phyloP scores from a whole-genome alignment of 169 alveolate genomes.

The Plasmodium blacklocki region DNA sequence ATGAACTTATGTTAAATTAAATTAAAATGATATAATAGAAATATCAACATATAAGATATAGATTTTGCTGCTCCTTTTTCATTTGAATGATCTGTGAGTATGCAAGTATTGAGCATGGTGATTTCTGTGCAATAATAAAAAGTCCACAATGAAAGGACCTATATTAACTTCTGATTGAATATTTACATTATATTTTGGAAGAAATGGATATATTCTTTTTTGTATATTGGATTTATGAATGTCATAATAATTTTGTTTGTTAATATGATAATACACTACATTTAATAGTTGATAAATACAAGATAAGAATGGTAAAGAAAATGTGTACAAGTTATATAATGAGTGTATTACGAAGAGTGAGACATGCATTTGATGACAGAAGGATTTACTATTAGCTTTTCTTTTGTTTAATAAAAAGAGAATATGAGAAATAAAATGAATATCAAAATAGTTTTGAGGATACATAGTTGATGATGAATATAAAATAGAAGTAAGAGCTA shows the following conservation, averaged over 20 bases:
- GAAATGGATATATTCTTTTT: slow-evolving; percentile 49
- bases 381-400: slow-evolving; percentile 58
- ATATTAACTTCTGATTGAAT: slow-evolving; percentile 53
- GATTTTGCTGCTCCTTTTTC: not conserved
- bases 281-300: slow-evolving; percentile 36
- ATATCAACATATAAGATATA: too few relatives aligned
- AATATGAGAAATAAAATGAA: slow-evolving; percentile 17
- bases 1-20: too few relatives aligned
- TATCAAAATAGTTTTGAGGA: slow-evolving; percentile 29
- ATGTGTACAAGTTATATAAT: slow-evolving; percentile 22
- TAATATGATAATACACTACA: slow-evolving; percentile 22
- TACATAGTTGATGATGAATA: slow-evolving; percentile 25
- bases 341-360: slow-evolving; percentile 55
- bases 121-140: slow-evolving; percentile 3
- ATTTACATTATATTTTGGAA: slow-evolving; percentile 19
- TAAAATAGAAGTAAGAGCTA: slow-evolving; percentile 48
- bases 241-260: slow-evolving; percentile 45
- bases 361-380: slow-evolving; percentile 67
- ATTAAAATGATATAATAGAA: too few relatives aligned
- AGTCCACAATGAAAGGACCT: slow-evolving; percentile 67
- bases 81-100: not conserved
- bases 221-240: slow-evolving; percentile 58
- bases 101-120: not conserved
- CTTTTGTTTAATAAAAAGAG: slow-evolving; percentile 39
- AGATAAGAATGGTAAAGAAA: slow-evolving; percentile 23